A percentile compares a stretch with the other conserved stretches of the same genome.
phyloP scores from a whole-genome alignment of 225 moss, liverwort and hornwort genomes.

The Polytrichum commune region DNA sequence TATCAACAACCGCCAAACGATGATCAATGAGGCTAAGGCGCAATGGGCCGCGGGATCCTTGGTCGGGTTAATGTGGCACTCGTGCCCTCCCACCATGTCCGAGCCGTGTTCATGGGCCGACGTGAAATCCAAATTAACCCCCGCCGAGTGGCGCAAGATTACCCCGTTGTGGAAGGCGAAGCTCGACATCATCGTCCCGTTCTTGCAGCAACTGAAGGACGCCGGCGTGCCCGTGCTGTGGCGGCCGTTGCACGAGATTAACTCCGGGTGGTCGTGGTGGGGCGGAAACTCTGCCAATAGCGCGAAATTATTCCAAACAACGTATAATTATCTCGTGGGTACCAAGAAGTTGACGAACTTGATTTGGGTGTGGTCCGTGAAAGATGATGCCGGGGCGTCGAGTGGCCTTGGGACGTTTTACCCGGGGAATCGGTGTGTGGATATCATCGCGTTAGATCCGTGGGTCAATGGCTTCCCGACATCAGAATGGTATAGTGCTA shows the following conservation, averaged over 20 bases:
- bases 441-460: not conserved
- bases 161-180: not conserved
- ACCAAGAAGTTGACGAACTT: constrained; percentile 1
- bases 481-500: not conserved
- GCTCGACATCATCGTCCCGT: not conserved
- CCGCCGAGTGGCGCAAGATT: not conserved
- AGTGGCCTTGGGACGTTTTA: not conserved
- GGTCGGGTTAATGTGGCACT: constrained; percentile 1
- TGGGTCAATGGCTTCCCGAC: not conserved
- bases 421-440: not conserved
- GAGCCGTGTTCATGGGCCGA: not conserved
- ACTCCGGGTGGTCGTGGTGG: constrained; percentile 1
- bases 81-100: not conserved
- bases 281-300: not conserved
- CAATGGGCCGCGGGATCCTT: not conserved
- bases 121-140: not conserved
- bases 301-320: not conserved
- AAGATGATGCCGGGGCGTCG: not conserved
- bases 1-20: not conserved
- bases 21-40: not conserved
- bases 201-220: not conserved
- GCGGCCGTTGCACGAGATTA: constrained; percentile 4
- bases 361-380: constrained; percentile 5
- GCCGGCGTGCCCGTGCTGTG: constrained; percentile 2
- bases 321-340: not conserved